A percentile compares a stretch with the other conserved stretches of the same genome.
phyloP scores from a whole-genome alignment of 192 early-diverging fungal species.

The Rhizoclosmatium sp. region DNA sequence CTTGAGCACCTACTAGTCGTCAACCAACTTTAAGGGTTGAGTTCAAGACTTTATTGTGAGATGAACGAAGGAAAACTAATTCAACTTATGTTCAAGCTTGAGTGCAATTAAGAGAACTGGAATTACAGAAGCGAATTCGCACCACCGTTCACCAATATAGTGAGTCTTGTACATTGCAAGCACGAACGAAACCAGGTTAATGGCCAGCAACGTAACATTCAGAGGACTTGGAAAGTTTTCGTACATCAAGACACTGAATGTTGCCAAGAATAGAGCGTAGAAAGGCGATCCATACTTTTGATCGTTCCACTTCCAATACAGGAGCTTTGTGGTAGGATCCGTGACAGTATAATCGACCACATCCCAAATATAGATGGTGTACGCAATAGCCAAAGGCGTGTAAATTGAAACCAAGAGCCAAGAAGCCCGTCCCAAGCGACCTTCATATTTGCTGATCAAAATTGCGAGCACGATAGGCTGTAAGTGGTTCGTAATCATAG shows the following conservation, averaged over 20 bases:
- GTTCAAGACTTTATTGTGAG: too few relatives aligned
- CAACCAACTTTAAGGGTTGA: too few relatives aligned
- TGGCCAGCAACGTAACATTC: background rate
- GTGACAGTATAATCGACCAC: background rate
- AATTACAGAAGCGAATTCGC: background rate
- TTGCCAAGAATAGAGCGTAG: constrained; percentile 1
- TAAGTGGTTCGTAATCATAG: background rate
- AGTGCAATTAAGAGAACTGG: background rate
- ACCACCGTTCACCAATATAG: background rate
- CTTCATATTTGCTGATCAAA: background rate
- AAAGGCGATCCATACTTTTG: background rate
- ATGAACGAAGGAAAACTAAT: background rate
- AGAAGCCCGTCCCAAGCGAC: background rate
- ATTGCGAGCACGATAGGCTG: background rate
- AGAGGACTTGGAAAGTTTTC: background rate
- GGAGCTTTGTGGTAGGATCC: background rate
- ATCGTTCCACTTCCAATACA: background rate
- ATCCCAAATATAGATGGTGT: background rate
- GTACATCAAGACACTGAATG: background rate
- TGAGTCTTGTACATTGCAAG: constrained; percentile 9
- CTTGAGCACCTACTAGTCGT: too few relatives aligned
- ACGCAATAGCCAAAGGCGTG: background rate
- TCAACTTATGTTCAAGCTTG: background rate
- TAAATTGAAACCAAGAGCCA: background rate
- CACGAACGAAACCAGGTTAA: background rate